Base-by-base conservation (phyloP, 495 filamentous ascomycete species). In the Lindgomyces ingoldianus region DNA sequence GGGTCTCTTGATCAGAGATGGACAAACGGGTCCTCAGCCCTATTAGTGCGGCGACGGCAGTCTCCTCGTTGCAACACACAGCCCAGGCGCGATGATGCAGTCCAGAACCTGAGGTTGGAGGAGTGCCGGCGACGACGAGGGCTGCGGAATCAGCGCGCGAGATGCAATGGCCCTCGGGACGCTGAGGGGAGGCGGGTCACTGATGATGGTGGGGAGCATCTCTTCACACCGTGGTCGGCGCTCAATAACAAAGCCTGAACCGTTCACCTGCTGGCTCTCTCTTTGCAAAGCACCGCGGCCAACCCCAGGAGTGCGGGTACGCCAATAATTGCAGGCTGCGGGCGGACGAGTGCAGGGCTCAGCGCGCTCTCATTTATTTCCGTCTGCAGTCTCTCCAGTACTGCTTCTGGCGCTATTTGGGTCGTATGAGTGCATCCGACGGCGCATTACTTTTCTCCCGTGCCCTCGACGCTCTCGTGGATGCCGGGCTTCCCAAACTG, bases 1-100 rank as follows among this genome's bases (percentile, higher is more conserved):
- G 25, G 58, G 46, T 42, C 46, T 46, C 60, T 56, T 25, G 60
- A 26, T 48, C 60, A 45, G 30, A 57, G 58, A 33, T 44, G 53
- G 48, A 3, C 45, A 27, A n/a, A 47, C 8, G 39, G 11, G 58
- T 62, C 47, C 46, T 62, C 58, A 62, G 58, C 58, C 21, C 51
- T 39, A 14, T 24, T 60, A 51, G 57, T 60, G 57, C 57, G 24
- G 57, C 46, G 29, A 18, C 25, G 46, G 46, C 46, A 62, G 47
- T 62, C 19, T 27, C 29, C 46, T 19, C 58, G 53, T 42, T 12
- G 53, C 53, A 57, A 47, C 45, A 47, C 45, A 18, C 45, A 47
- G 45, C 21, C 45, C 16, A 47, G 45, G 21, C 45, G 45, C 45
- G 45, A 18, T 47, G 45, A 47, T n/a, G 45, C 21, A 18, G 45